Evolutionary conservation across 352 stramenopile species (phyloP), one percentile per base, ranked within the genome.

Genomic region (Phytophthora cryptogea): DNA sequence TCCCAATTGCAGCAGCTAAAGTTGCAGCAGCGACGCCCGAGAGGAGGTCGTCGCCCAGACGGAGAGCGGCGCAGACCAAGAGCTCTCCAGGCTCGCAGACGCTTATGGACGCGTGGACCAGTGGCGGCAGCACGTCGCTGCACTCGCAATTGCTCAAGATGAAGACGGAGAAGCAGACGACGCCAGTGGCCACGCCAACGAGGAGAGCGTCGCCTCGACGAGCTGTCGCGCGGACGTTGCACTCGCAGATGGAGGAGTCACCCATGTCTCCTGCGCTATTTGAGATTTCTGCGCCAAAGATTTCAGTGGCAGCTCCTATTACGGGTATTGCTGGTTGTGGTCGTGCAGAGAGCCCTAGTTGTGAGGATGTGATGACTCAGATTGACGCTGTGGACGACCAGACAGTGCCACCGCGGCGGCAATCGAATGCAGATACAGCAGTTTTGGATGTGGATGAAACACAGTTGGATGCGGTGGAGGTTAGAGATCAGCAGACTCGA

Each of bases 251-350:
- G 8, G 14, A 30, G 35, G 52, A 43, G 35, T 51, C 59, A 43
- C 58, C 48, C 7, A 59, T 67, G 50, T 72, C 63, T n/a, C 62
- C 66, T 5, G 56, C 48, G 7, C 33, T 74, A 4, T 74, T 71
- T 58, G 66, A 74, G 35, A 60, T 73, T 20, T 37, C 60, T 5
- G 20, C 20, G 20, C 37, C 42, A 37, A 33, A 17, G 30, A 52
- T 52, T 41, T 39, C 31, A 9, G 14, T 14, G 13, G 41, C 16
- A 11, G 40, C 8, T 42, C 20, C 36, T 42, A 27, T 7, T 43
- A 39, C 20, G 20, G 20, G 20, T 23, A 23, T 23, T 23, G 20
- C 1, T 23, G 20, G 20, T 23, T 23, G 20, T 23, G 20, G 11
- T 39, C 33, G 6, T 16, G 37, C n/a, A 7, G 16, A 43, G 37